These are phyloP conservation scores for Cutaneotrichosporon sp. DNA, from an alignment of 1,284 basidiomycete genomes.

Conservation along the genomic window DNA sequence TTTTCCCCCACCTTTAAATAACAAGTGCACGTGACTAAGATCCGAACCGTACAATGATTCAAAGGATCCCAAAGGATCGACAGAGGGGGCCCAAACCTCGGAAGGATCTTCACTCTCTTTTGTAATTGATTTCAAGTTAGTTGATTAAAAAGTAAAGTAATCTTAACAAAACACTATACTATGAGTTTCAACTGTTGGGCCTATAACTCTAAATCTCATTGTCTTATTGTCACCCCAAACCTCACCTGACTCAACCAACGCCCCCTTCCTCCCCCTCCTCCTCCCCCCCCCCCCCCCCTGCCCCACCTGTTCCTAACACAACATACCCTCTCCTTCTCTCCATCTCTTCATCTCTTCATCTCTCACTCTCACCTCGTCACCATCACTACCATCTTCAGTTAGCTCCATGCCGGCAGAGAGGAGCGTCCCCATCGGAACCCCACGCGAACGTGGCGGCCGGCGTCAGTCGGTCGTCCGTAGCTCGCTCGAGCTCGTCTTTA, in stretches of 20 bases:
- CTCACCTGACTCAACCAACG: not conserved
- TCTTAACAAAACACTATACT: no score
- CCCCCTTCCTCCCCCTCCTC: no score
- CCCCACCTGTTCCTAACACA: not conserved
- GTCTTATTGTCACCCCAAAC: no score
- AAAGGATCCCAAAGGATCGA: not conserved
- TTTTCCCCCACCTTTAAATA: no score
- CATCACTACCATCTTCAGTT: no score
- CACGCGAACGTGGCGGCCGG: not conserved
- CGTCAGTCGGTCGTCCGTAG: slow-evolving; percentile 39
- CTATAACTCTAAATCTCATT: no score
- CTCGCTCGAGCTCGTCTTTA: slow-evolving; percentile 51
- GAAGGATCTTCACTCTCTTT: not conserved
- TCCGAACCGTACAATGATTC: slow-evolving; percentile 7
- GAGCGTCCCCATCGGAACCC: slow-evolving; percentile 23
- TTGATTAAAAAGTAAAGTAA: no score
- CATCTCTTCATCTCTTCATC: not conserved
- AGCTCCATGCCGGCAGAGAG: slow-evolving; percentile 13
- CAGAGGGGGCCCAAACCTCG: not conserved
- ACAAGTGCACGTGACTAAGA: not conserved
- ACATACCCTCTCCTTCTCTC: not conserved
- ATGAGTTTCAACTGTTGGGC: no score
- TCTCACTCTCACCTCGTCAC: not conserved
- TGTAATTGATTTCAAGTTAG: no score
- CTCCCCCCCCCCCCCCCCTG: no score